Evolutionary conservation across 805 yeast genomes (phyloP).

Genomic region (Kodamaea hsintzibuensis): DNA sequence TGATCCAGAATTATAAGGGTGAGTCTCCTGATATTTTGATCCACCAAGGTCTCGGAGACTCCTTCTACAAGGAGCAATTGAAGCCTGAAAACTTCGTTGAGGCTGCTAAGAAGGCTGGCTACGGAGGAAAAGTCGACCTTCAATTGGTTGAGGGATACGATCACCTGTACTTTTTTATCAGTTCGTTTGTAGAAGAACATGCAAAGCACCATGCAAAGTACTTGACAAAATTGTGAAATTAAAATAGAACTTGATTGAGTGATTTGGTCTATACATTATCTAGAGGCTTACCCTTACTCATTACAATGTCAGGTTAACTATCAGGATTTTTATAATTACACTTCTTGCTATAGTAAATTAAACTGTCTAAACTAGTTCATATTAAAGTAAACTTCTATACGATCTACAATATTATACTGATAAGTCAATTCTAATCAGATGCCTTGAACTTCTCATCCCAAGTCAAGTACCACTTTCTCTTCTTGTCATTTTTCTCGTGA

Average conservation of each 20-base stretch:
- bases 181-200: slow-evolving; percentile 78
- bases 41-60: slow-evolving; percentile 80
- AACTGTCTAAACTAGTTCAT: too few relatives aligned
- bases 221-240: slow-evolving; percentile 32
- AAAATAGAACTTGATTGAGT: too few relatives aligned
- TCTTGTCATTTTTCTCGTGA: slow-evolving; percentile 52
- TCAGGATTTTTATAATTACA: not conserved
- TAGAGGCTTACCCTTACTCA: not conserved
- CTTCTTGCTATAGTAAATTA: not conserved
- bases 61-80: slow-evolving; percentile 68
- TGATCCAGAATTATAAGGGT: slow-evolving; percentile 52
- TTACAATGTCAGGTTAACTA: not conserved
- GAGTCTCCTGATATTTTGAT: slow-evolving; percentile 70
- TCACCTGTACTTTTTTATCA: slow-evolving; percentile 85
- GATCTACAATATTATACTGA: too few relatives aligned
- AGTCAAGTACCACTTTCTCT: slow-evolving; percentile 57
- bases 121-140: slow-evolving; percentile 60
- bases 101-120: slow-evolving; percentile 57
- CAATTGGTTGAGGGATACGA: slow-evolving; percentile 80
- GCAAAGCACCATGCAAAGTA: slow-evolving; percentile 83
- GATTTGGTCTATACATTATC: too few relatives aligned
- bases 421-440: too few relatives aligned
- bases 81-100: slow-evolving; percentile 70
- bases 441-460: slow-evolving; percentile 49
- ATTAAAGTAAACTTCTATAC: too few relatives aligned